phyloP scores from a whole-genome alignment of 1,284 basidiomycete genomes.

The Moesziomyces globuligerus region DNA sequence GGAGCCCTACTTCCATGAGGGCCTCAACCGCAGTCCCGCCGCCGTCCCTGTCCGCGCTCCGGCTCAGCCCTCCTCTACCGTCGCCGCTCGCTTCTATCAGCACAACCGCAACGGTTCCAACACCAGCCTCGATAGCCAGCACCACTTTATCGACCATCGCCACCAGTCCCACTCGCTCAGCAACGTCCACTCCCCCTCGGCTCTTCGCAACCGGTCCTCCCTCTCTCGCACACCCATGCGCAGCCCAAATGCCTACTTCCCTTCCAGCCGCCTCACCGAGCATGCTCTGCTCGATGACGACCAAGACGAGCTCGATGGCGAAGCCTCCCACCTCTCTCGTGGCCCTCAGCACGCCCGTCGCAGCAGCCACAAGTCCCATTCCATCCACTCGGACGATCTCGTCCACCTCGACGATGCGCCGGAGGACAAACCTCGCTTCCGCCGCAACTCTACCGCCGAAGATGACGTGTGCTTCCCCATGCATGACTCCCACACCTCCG shows the following conservation, averaged over 20 bases:
- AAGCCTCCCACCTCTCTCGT: constrained; percentile 42
- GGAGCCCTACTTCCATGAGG: constrained; percentile 45
- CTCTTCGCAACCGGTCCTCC: constrained; percentile 31
- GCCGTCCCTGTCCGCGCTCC: constrained; percentile 30
- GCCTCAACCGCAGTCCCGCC: constrained; percentile 28
- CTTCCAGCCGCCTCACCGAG: constrained; percentile 21
- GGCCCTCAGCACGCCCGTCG: constrained; percentile 19
- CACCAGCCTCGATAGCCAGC: constrained; percentile 62
- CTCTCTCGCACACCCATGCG: constrained; percentile 45
- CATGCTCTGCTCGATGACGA: constrained; percentile 43
- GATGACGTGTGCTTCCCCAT: constrained; percentile 67
- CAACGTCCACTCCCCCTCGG: constrained; percentile 55
- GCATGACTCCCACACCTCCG: constrained; percentile 24
- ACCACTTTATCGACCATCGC: constrained; percentile 66
- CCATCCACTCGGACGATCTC: constrained; percentile 9
- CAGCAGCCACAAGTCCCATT: constrained; percentile 25
- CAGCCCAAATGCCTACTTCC: constrained; percentile 38
- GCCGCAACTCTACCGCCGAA: constrained; percentile 48
- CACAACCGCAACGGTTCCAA: constrained; percentile 61
- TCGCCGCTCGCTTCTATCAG: constrained; percentile 61
- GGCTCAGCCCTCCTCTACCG: constrained; percentile 28
- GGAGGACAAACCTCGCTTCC: constrained; percentile 26
- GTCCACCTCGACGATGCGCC: constrained; percentile 17
- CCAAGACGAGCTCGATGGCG: constrained; percentile 24
- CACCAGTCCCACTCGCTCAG: constrained; percentile 62